phyloP scores from a whole-genome alignment of 2,329 filamentous ascomycete genomes.

The Pyricularia sp. region DNA sequence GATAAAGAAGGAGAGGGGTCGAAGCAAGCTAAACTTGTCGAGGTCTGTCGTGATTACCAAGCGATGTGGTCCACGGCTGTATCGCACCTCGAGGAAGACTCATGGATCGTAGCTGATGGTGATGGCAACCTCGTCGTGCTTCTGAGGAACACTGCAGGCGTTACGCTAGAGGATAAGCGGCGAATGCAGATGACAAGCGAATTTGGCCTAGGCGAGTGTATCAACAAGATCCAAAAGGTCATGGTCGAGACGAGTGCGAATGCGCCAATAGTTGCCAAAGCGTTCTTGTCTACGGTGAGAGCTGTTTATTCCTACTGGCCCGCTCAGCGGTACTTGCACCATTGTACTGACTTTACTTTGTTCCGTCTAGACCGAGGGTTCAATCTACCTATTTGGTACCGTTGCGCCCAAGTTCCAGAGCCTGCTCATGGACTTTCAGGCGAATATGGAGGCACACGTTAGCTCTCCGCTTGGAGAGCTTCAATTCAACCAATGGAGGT shows the following conservation, averaged over 20 bases:
- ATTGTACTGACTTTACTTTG: not conserved
- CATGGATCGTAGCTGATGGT: conserved; percentile 75
- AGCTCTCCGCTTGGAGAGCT: conserved; percentile 58
- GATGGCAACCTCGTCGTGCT: conserved; percentile 82
- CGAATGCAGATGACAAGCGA: conserved; percentile 69
- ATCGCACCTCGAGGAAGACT: conserved; percentile 55
- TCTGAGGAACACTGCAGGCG: conserved; percentile 58
- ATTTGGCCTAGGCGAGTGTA: conserved; percentile 82
- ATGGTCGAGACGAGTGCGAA: conserved; percentile 54
- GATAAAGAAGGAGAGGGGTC: conserved; percentile 14
- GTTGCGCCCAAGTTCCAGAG: conserved; percentile 67
- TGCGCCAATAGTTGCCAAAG: conserved; percentile 66
- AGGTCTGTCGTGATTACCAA: conserved; percentile 73
- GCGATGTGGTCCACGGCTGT: conserved; percentile 76
- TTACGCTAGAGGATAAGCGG: conserved; percentile 63
- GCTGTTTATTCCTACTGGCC: no score
- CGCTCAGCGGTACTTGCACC: not conserved
- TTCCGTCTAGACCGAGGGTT: conserved; percentile 66
- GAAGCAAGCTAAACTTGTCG: conserved; percentile 50
- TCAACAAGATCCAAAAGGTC: conserved; percentile 76
- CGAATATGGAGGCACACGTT: conserved; percentile 56
- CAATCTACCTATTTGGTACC: conserved; percentile 79
- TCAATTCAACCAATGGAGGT: conserved; percentile 71
- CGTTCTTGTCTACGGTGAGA: conserved; percentile 81
- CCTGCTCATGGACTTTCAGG: conserved; percentile 74